phyloP scores from a whole-genome alignment of 805 yeast genomes.

The Barnettozyma sucrosica region DNA sequence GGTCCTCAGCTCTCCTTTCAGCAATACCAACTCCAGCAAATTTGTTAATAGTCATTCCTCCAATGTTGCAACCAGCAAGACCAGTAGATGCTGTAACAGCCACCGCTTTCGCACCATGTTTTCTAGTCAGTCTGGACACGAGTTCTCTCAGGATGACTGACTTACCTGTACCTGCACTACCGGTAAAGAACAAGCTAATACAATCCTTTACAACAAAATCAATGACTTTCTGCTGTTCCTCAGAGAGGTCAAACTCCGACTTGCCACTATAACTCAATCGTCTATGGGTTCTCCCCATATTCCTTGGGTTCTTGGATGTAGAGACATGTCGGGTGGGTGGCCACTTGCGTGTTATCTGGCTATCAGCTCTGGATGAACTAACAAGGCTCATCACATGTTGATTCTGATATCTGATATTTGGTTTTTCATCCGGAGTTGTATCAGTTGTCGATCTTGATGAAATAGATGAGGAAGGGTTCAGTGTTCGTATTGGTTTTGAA shows the following conservation, averaged over 20 bases:
- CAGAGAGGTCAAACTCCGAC: constrained; percentile 25
- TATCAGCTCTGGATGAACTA: neutral
- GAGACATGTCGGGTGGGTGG: constrained; percentile 1
- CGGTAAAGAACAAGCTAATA: constrained; percentile 65
- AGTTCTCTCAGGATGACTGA: constrained; percentile 62
- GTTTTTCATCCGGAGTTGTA: neutral
- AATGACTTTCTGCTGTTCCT: constrained; percentile 49
- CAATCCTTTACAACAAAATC: constrained; percentile 45
- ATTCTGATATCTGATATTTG: neutral
- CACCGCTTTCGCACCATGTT: constrained; percentile 44
- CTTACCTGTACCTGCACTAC: constrained; percentile 87
- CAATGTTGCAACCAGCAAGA: constrained; percentile 89
- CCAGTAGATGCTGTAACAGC: constrained; percentile 97
- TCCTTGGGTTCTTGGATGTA: constrained; percentile 12
- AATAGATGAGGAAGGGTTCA: neutral
- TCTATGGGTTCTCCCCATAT: constrained; percentile 1
- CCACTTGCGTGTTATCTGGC: neutral
- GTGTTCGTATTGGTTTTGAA: constrained; percentile 13
- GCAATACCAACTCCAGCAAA: constrained; percentile 82
- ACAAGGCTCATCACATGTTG: neutral
- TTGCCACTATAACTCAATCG: neutral
- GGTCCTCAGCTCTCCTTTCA: constrained; percentile 41
- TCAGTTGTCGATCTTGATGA: neutral
- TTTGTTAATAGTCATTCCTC: constrained; percentile 83
- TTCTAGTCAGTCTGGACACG: constrained; percentile 43